phyloP scores from a whole-genome alignment of 345 rosid species.

The Odontarrhena argentea region DNA sequence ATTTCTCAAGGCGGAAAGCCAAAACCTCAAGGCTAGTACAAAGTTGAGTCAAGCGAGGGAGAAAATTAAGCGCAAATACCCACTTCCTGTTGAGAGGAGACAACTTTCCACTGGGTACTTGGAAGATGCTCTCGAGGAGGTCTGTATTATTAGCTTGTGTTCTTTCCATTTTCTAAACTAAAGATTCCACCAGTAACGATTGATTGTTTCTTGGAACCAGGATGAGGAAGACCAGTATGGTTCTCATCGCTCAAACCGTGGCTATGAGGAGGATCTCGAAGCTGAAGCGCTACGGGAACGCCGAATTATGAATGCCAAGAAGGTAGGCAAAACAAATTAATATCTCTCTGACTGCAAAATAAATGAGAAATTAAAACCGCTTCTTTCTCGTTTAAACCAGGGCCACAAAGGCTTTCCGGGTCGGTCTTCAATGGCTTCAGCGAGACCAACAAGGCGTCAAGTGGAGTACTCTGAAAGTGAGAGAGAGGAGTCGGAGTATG shows the following conservation, averaged over 20 bases:
- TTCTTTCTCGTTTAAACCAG: conserved; percentile 44
- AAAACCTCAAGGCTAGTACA: conserved; percentile 83
- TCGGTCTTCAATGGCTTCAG: conserved; percentile 54
- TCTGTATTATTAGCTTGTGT: conserved; percentile 37
- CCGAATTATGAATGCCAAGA: conserved; percentile 91
- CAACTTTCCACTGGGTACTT: conserved; percentile 92
- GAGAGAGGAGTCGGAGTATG: conserved; percentile 93
- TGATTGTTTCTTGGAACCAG: conserved; percentile 49
- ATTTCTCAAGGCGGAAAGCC: conserved; percentile 76
- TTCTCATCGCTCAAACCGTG: conserved; percentile 70
- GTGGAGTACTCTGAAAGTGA: conserved; percentile 85
- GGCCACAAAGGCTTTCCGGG: conserved; percentile 67
- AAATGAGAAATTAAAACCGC: neutral
- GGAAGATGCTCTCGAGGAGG: conserved; percentile 99
- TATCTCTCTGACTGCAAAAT: neutral
- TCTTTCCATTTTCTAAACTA: conserved; percentile 26
- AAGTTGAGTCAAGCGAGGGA: conserved; percentile 88
- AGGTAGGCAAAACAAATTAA: conserved; percentile 49
- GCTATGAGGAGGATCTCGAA: conserved; percentile 90
- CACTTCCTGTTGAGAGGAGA: conserved; percentile 65
- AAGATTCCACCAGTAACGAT: conserved; percentile 4
- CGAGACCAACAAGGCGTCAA: conserved; percentile 69
- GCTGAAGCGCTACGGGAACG: conserved; percentile 88
- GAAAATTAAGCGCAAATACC: conserved; percentile 81
- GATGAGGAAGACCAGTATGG: conserved; percentile 85